Conservation (phyloP, 2,329 filamentous ascomycete genomes). For the Scleromitrula shiraiana region DNA sequence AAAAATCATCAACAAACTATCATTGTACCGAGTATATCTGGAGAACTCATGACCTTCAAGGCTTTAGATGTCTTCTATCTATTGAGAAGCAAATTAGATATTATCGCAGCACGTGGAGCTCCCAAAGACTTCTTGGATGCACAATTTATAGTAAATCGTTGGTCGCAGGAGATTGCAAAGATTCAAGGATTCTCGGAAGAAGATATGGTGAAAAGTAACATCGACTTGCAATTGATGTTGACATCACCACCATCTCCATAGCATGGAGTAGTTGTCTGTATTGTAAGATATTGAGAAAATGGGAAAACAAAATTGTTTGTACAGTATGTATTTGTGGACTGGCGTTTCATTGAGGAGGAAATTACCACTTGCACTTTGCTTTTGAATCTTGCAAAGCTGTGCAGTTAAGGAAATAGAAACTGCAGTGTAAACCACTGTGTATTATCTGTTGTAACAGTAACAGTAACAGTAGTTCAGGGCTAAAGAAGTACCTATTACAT, state of each 20-base stretch:
- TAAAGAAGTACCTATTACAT: too few relatives aligned
- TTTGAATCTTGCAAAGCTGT: too few relatives aligned
- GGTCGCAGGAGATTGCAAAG: not conserved
- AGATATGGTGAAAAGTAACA: not conserved
- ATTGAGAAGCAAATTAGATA: not conserved
- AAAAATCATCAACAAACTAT: conserved; percentile 5
- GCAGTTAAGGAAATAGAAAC: too few relatives aligned
- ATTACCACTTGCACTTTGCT: too few relatives aligned
- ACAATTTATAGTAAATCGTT: not conserved
- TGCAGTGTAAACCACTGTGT: too few relatives aligned
- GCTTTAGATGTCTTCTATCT: conserved; percentile 1
- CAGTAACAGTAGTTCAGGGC: too few relatives aligned
- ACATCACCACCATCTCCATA: not conserved
- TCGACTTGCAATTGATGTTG: not conserved
- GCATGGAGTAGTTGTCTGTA: too few relatives aligned
- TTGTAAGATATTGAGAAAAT: too few relatives aligned
- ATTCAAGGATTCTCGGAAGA: not conserved
- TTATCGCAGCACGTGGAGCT: conserved; percentile 2
- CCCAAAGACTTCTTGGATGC: conserved; percentile 1
- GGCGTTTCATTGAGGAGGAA: too few relatives aligned
- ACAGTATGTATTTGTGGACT: too few relatives aligned
- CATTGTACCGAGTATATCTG: not conserved
- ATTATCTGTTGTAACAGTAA: too few relatives aligned
- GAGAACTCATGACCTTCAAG: not conserved
- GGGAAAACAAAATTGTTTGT: too few relatives aligned